Evolutionary conservation across 345 rosid species (phyloP).

Genomic region (Erysimum cheiranthoides): DNA sequence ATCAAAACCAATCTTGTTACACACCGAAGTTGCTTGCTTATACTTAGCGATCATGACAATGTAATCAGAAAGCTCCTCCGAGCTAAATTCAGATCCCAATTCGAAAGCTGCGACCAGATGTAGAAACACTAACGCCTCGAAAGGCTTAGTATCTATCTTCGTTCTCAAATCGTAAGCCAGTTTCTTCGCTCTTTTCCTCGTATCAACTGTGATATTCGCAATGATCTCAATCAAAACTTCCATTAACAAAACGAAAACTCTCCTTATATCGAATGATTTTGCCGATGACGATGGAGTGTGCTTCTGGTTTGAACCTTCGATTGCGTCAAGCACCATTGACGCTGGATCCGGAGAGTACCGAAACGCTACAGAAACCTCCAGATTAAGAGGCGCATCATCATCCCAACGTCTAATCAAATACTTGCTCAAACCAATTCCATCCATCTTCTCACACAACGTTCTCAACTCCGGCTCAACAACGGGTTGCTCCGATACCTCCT

Average conservation of each 20-base stretch:
- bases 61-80: conserved; percentile 54
- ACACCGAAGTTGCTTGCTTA: conserved; percentile 52
- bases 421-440: conserved; percentile 61
- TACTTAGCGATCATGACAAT: conserved; percentile 49
- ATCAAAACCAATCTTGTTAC: conserved; percentile 58
- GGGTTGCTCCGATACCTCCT: background rate
- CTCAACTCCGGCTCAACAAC: conserved; percentile 53
- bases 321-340: conserved; percentile 64
- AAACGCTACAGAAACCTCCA: conserved; percentile 54
- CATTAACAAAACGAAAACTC: conserved; percentile 57
- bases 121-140: conserved; percentile 55
- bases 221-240: conserved; percentile 55
- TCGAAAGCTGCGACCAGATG: conserved; percentile 60
- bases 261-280: conserved; percentile 45
- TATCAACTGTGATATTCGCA: conserved; percentile 42
- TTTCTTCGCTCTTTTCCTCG: conserved; percentile 62
- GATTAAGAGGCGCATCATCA: conserved; percentile 48
- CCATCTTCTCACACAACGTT: conserved; percentile 64
- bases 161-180: conserved; percentile 67
- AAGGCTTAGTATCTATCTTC: conserved; percentile 43
- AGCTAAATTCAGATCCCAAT: conserved; percentile 52
- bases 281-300: conserved; percentile 17
- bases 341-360: conserved; percentile 56
- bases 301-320: conserved; percentile 52
- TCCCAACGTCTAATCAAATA: conserved; percentile 50